These are phyloP conservation scores for Henckelia pumila DNA, from an alignment of 257 asterid species.

Conservation along the genomic window DNA sequence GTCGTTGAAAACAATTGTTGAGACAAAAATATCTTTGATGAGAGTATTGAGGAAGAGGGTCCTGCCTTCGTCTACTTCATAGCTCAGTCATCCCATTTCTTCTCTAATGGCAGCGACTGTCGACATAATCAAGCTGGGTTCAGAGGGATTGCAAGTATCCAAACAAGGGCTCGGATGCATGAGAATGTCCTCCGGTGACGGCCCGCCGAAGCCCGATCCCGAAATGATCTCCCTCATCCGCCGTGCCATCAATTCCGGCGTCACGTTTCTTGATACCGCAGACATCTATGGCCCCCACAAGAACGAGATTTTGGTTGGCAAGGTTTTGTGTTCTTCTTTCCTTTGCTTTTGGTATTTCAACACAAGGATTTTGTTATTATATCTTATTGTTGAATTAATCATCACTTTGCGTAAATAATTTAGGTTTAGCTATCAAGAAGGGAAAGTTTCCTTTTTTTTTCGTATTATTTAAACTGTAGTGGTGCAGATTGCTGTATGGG, in stretches of 20 bases:
- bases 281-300: conserved; percentile 10
- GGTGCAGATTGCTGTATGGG: neutral
- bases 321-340: neutral
- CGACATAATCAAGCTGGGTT: conserved; percentile 1
- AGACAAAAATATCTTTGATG: too few species aligned
- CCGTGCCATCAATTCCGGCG: conserved; percentile 12
- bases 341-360: neutral
- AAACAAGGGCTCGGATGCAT: conserved; percentile 26
- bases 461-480: too few species aligned
- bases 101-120: neutral
- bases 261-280: conserved; percentile 13
- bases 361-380: too few species aligned
- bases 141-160: conserved; percentile 26
- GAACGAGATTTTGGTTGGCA: neutral
- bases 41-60: too few species aligned
- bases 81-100: too few species aligned
- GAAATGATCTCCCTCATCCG: conserved; percentile 17
- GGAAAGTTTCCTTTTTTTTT: too few species aligned
- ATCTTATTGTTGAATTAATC: neutral
- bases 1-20: too few species aligned
- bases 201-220: conserved; percentile 21
- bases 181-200: conserved; percentile 25
- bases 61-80: too few species aligned
- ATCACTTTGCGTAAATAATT: too few species aligned
- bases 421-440: too few species aligned